Evolutionary conservation across 306 rosid genomes (phyloP).

Genomic region (Parietaria judaica): DNA sequence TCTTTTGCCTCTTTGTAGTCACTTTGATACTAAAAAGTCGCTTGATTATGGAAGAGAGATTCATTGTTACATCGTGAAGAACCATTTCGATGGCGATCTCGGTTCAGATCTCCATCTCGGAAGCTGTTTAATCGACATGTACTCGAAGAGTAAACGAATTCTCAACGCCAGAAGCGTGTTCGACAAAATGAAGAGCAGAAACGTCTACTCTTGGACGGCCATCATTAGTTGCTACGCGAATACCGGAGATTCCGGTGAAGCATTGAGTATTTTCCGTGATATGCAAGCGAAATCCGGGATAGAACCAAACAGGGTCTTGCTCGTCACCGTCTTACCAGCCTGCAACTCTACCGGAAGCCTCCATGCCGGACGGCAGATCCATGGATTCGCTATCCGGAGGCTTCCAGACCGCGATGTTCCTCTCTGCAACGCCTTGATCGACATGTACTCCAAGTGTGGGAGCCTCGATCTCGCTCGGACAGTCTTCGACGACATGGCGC

Average conservation of each 20-base stretch:
- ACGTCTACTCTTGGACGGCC: slow-evolving; percentile 65
- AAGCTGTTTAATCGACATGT: slow-evolving; percentile 81
- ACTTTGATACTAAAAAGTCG: slow-evolving; percentile 18
- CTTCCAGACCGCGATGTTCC: slow-evolving; percentile 36
- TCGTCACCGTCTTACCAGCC: slow-evolving; percentile 62
- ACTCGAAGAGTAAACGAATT: slow-evolving; percentile 44
- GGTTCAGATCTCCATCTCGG: slow-evolving; percentile 55
- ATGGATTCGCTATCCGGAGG: slow-evolving; percentile 47
- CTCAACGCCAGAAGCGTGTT: slow-evolving; percentile 45
- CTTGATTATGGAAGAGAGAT: slow-evolving; percentile 56
- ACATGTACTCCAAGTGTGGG: slow-evolving; percentile 82
- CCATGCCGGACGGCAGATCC: slow-evolving; percentile 60
- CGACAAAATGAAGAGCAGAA: slow-evolving; percentile 50
- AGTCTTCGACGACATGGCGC: slow-evolving; percentile 45
- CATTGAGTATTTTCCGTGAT: slow-evolving; percentile 36
- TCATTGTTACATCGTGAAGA: slow-evolving; percentile 56
- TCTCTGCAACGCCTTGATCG: slow-evolving; percentile 58
- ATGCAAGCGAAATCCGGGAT: slow-evolving; percentile 58
- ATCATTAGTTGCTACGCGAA: slow-evolving; percentile 58
- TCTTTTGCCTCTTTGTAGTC: slow-evolving; percentile 41
- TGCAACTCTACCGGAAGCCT: slow-evolving; percentile 51
- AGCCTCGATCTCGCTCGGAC: slow-evolving; percentile 46
- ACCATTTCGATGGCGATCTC: slow-evolving; percentile 29
- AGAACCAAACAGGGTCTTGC: slow-evolving; percentile 57
- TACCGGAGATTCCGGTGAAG: slow-evolving; percentile 49